These are phyloP conservation scores for Aspergillus versicolor DNA, from an alignment of 2,329 filamentous ascomycete species.

Conservation along the genomic window DNA sequence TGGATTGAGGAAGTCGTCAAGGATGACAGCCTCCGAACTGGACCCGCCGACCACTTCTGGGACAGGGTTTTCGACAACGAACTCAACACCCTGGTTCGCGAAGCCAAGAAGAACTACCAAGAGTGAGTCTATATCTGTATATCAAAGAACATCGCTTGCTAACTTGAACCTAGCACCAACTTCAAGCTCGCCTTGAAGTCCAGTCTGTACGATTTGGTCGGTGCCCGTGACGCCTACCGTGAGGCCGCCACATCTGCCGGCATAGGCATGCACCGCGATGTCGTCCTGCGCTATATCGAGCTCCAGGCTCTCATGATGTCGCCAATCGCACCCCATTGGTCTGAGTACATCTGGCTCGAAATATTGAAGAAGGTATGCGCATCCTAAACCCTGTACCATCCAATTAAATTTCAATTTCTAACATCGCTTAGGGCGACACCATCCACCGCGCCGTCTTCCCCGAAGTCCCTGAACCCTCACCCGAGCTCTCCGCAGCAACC, in stretches of 20 bases:
- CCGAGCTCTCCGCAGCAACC: slow-evolving; percentile 71
- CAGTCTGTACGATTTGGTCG: slow-evolving; percentile 86
- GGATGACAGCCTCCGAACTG: slow-evolving; percentile 74
- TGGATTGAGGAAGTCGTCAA: slow-evolving; percentile 87
- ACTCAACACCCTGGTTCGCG: slow-evolving; percentile 77
- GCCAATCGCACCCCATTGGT: slow-evolving; percentile 88
- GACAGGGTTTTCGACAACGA: slow-evolving; percentile 93
- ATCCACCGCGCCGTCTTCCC: slow-evolving; percentile 81
- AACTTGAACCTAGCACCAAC: slow-evolving; percentile 54
- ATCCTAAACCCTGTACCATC: neutral
- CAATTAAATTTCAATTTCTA: neutral
- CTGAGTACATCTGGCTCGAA: slow-evolving; percentile 92
- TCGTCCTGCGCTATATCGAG: slow-evolving; percentile 78
- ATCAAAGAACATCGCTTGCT: slow-evolving; percentile 5
- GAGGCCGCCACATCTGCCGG: slow-evolving; percentile 74
- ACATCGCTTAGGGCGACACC: slow-evolving; percentile 53
- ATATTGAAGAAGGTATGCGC: slow-evolving; percentile 66
- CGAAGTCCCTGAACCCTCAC: slow-evolving; percentile 62
- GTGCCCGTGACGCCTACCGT: slow-evolving; percentile 85
- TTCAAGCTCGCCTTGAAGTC: slow-evolving; percentile 87
- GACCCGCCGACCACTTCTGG: slow-evolving; percentile 72
- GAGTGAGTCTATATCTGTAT: slow-evolving; percentile 46
- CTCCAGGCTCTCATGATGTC: slow-evolving; percentile 79
- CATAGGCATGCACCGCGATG: slow-evolving; percentile 81
- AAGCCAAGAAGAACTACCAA: slow-evolving; percentile 76